Base-by-base conservation (phyloP, 441 rosid genomes). In the Pelargonium citronellum region DNA sequence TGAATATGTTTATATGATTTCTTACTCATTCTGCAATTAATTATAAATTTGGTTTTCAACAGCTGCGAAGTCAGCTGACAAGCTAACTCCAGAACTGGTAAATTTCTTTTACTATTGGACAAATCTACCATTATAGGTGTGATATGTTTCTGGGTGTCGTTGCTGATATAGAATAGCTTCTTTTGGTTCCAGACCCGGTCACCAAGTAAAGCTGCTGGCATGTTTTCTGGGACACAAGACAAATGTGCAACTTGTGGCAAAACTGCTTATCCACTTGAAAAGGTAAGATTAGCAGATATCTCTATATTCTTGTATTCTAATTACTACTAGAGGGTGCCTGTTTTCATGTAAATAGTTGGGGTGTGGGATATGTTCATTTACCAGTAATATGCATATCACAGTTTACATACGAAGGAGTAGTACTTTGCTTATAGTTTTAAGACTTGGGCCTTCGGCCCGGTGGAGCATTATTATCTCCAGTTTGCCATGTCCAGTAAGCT, bases 191-290 rank as follows among this genome's bases (percentile, higher is more conserved):
- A 95, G 99, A 87, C 91, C 64, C 87, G 92, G 78, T 89, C 98
- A n/a, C 96, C 98, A 49, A 92, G 98, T 82, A 87, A 87, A 83
- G 88, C 92, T 49, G 98, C 97, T 62, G 68, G 93, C 75, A 89
- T 90, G 96, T 92, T 95, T 74, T 92, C 97, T 37, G 99, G 98
- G 70, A 92, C 99, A 0, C 96, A 84, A 79, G 99, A 95, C 68
- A 95, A 95, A 72, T 92, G 98, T 22, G 96, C 95, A 66, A 86
- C 96, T 68, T 92, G 98, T 78, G 87, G 87, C 67, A 95, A 89
- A 89, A 95, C 99, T 20, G 99, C 92, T 41, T 95, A 95, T 77
- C 98, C 98, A 0, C 84, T 95, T 15, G 98, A 95, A 81, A 95
- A 92, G 98, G 99, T 91, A 78, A 20, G 30, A 61, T 55, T 41